These are phyloP conservation scores for Ceratocystis cubensis DNA, from an alignment of 2,329 filamentous ascomycete genomes.

Conservation along the genomic window DNA sequence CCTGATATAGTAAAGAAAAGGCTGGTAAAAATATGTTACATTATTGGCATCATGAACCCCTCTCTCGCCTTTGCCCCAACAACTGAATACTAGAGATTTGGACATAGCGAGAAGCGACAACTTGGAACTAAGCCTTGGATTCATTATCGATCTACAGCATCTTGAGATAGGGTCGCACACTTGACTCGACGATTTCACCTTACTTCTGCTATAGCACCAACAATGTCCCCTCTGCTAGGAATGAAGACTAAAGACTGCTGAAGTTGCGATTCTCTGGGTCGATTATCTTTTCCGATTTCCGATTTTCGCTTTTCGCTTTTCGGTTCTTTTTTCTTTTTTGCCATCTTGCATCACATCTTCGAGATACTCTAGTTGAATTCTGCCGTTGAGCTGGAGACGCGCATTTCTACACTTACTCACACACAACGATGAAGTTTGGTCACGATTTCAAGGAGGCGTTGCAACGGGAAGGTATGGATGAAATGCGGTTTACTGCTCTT, in stretches of 20 bases:
- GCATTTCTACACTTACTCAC: background rate
- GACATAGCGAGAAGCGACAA: background rate
- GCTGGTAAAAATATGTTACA: background rate
- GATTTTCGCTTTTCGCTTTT: too few species aligned
- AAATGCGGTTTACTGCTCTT: background rate
- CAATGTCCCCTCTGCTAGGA: background rate
- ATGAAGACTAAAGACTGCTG: background rate
- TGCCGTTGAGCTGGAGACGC: background rate
- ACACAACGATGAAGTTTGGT: slow-evolving; percentile 65
- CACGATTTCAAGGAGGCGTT: slow-evolving; percentile 62
- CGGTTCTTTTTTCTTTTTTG: too few species aligned
- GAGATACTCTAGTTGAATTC: background rate
- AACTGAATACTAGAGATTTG: background rate
- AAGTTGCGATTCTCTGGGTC: background rate
- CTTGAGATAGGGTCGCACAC: background rate
- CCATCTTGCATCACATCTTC: background rate
- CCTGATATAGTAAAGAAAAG: background rate
- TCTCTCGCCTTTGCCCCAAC: too few species aligned
- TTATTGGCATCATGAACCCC: background rate
- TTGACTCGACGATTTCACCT: background rate
- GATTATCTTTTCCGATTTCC: background rate
- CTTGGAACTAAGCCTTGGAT: background rate
- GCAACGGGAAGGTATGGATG: slow-evolving; percentile 41
- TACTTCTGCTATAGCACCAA: background rate
- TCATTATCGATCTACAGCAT: background rate